Base-by-base conservation (phyloP, 495 filamentous ascomycete species). In the Penicillium verhagenii region DNA sequence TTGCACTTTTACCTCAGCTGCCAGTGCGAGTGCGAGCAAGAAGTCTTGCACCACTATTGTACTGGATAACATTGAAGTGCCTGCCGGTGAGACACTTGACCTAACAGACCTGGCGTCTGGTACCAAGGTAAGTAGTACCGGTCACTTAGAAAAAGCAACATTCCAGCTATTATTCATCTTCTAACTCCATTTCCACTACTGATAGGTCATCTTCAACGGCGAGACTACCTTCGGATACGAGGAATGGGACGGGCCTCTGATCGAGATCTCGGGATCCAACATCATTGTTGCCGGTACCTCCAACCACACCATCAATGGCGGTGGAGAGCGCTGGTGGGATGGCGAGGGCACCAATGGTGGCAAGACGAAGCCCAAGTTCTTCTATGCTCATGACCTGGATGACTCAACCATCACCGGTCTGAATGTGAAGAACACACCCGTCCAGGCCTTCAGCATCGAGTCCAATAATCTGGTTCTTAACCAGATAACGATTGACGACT, bases 401-500 rank as follows among this genome's bases (percentile, higher is more conserved):
- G 39, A 50, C 2, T 79, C 76, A 0, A 66, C 64, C 16, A 81
- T 82, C 70, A 65, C 54, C 10, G 65, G 67, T 35, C 58, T 82
- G 19, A 60, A 75, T 16, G 70, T 82, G 49, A 51, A 75, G 60
- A 86, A 89, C 61, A 79, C 81, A 6, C 86, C 85, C 0, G 82
- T 88, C 6, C 86, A 88, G 47, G 75, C 70, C 18, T 79, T 88
- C 60, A 88, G 53, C 74, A 82, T 59, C 50, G 51, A 44, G 66
- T 68, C 9, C 2, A 63, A 73, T 11, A 72, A 76, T 24, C 66
- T 88, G 4, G 78, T 70, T 0, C 44, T 89, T 20, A 67, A 64
- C 23, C 58, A 68, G 28, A 75, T 87, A 53, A 84, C 79, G 1
- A 81, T 89, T 52, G 77, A 88, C 54, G 82, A 86, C 68, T 72